Evolutionary conservation across 495 filamentous ascomycete species (phyloP).

Genomic region (Bryoglossum gracile): DNA sequence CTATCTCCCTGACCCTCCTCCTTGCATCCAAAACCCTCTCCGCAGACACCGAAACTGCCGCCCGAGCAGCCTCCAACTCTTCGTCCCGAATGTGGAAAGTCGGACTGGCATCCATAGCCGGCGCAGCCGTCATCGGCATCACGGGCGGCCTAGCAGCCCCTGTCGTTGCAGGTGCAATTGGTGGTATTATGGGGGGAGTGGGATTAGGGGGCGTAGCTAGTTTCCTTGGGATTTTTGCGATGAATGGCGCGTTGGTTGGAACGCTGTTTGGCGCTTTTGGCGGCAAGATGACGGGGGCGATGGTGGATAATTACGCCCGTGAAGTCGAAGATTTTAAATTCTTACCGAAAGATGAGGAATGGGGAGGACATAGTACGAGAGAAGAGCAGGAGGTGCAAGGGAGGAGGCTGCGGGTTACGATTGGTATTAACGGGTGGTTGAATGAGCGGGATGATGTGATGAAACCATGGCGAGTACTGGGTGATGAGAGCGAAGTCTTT

Average conservation of each 20-base stretch:
- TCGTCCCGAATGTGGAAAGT: slow-evolving; percentile 68
- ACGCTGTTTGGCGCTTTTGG: slow-evolving; percentile 86
- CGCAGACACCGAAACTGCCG: slow-evolving; percentile 57
- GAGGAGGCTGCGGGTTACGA: slow-evolving; percentile 70
- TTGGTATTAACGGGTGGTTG: slow-evolving; percentile 83
- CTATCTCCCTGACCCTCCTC: slow-evolving; percentile 64
- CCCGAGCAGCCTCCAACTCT: slow-evolving; percentile 58
- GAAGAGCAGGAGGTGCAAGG: slow-evolving; percentile 32
- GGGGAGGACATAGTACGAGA: slow-evolving; percentile 31
- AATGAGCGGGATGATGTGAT: slow-evolving; percentile 59
- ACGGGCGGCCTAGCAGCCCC: slow-evolving; percentile 76
- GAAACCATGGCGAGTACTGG: slow-evolving; percentile 69
- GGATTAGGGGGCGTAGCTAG: slow-evolving; percentile 62
- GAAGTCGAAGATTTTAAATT: slow-evolving; percentile 89
- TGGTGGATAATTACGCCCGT: slow-evolving; percentile 82
- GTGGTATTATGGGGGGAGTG: slow-evolving; percentile 73
- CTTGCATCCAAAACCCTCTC: slow-evolving; percentile 63
- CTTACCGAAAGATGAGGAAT: slow-evolving; percentile 55
- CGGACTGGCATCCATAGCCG: slow-evolving; percentile 64
- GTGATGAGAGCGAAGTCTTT: slow-evolving; percentile 65
- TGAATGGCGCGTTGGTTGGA: slow-evolving; percentile 69
- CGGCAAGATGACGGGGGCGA: slow-evolving; percentile 72
- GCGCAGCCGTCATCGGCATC: slow-evolving; percentile 61
- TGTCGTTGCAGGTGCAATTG: slow-evolving; percentile 73
- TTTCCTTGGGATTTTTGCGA: slow-evolving; percentile 70